These are phyloP conservation scores for Giardia muris DNA, from an alignment of 208 protist genomes.

Conservation along the genomic window DNA sequence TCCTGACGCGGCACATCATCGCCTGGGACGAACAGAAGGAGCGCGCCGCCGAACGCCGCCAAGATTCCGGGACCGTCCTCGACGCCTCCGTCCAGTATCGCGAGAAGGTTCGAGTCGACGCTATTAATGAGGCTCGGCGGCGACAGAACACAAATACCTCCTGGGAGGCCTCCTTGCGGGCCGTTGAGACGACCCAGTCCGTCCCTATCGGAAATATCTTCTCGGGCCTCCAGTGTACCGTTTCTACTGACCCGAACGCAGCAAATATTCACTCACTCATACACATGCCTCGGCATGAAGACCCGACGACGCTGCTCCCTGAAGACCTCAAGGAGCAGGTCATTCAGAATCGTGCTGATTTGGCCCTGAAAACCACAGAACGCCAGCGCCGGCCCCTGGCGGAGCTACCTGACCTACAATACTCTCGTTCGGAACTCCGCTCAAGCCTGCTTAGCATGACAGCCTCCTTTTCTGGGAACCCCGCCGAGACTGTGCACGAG, in stretches of 20 bases:
- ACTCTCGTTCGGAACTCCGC: no score
- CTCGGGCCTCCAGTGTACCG: background rate
- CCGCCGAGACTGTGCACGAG: background rate
- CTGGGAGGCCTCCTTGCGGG: background rate
- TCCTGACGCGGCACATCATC: background rate
- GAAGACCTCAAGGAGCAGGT: background rate
- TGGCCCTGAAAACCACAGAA: background rate
- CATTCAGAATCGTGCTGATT: background rate
- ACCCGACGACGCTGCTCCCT: background rate
- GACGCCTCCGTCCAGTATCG: background rate
- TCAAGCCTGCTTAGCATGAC: background rate
- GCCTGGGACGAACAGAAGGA: background rate
- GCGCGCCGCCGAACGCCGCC: background rate
- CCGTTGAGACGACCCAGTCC: background rate
- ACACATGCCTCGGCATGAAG: background rate
- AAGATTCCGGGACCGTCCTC: background rate
- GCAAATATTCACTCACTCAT: background rate
- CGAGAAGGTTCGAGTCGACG: background rate
- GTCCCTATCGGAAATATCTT: background rate
- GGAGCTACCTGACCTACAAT: background rate
- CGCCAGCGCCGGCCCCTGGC: background rate
- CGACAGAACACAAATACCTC: background rate
- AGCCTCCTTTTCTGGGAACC: background rate
- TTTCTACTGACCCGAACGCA: background rate
- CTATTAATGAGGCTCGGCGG: background rate